Evolutionary conservation across 73 alveolate species (phyloP).

Genomic region (Breviolum minutum): DNA sequence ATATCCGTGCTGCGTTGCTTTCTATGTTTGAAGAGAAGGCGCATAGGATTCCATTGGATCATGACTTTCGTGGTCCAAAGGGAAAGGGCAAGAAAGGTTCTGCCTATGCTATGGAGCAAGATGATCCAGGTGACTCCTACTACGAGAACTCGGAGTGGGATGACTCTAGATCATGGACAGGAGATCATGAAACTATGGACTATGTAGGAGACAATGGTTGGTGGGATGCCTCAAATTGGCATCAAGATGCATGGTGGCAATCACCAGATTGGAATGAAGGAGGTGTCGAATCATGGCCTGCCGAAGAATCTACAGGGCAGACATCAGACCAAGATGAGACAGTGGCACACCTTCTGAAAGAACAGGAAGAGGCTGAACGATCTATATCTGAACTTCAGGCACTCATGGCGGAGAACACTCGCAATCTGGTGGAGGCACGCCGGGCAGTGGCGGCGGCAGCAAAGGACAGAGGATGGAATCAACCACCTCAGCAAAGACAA

Average conservation of each 20-base stretch:
- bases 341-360: not conserved
- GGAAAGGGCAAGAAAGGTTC: not conserved
- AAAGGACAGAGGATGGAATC: not conserved
- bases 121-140: not conserved
- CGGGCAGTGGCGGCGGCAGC: conserved; percentile 14
- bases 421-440: not conserved
- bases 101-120: not conserved
- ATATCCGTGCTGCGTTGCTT: not conserved
- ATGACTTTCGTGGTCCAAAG: not conserved
- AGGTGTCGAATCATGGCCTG: not conserved
- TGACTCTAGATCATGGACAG: not conserved
- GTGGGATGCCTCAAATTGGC: not conserved
- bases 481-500: not conserved
- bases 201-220: not conserved
- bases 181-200: not conserved
- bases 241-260: not conserved
- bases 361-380: not conserved
- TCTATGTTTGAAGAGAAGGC: conserved; percentile 25
- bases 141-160: not conserved
- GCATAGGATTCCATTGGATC: not conserved
- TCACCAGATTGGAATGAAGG: not conserved
- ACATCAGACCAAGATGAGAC: not conserved
- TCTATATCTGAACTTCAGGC: not conserved
- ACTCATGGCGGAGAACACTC: not conserved
- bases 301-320: not conserved